phyloP scores from a whole-genome alignment of 768 basidiomycete genomes.

The Cyathus striatus region DNA sequence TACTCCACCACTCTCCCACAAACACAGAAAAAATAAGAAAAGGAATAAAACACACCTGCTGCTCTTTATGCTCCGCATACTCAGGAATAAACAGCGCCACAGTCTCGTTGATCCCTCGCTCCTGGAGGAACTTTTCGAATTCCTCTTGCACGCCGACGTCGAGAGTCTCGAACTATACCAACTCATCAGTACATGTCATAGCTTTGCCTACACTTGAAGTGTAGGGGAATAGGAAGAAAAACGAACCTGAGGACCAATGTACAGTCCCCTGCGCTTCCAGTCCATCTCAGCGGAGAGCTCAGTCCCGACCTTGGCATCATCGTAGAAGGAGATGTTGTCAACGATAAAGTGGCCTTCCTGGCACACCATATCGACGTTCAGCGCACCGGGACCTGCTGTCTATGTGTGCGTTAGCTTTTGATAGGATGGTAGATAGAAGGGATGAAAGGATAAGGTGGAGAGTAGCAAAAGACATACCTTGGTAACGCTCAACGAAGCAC shows the following conservation, averaged over 20 bases:
- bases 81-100: slow-evolving; percentile 87
- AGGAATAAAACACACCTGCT: slow-evolving; percentile 55
- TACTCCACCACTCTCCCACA: too few relatives aligned
- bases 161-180: slow-evolving; percentile 76
- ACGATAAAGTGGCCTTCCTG: slow-evolving; percentile 81
- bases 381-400: slow-evolving; percentile 45
- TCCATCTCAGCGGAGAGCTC: slow-evolving; percentile 85
- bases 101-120: slow-evolving; percentile 82
- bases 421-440: neutral
- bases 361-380: slow-evolving; percentile 74
- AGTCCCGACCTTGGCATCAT: slow-evolving; percentile 63
- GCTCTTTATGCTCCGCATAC: slow-evolving; percentile 88
- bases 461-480: slow-evolving; percentile 46
- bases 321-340: slow-evolving; percentile 87
- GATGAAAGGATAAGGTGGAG: neutral
- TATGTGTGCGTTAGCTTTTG: slow-evolving; percentile 1
- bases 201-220: neutral
- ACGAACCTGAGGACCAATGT: slow-evolving; percentile 83
- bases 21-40: neutral
- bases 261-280: slow-evolving; percentile 88
- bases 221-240: neutral
- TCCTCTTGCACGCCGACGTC: slow-evolving; percentile 85
- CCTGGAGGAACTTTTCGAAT: slow-evolving; percentile 84
- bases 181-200: neutral
- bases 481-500: slow-evolving; percentile 76